Conservation (phyloP, 1,284 basidiomycete genomes). For the Trametes hirsuta region DNA sequence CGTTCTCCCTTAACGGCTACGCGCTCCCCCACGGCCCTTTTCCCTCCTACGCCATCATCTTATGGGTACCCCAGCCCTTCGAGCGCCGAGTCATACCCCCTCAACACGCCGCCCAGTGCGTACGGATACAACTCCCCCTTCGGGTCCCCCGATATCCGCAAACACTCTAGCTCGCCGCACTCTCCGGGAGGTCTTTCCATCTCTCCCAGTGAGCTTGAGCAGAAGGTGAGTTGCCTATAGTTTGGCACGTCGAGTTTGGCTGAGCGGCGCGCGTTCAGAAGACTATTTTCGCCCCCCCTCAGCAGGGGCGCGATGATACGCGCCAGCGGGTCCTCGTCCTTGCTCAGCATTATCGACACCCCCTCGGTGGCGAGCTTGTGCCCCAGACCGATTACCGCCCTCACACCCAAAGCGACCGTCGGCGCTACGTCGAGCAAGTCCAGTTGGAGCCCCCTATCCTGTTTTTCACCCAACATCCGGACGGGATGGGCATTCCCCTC, state of each 20-base stretch:
- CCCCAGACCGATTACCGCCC: conserved; percentile 73
- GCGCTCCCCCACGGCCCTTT: conserved; percentile 11
- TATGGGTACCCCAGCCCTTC: conserved; percentile 15
- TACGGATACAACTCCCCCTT: background rate
- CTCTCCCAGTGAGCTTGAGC: conserved; percentile 2
- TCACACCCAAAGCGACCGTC: conserved; percentile 71
- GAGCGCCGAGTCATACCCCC: conserved; percentile 16
- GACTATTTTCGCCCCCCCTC: background rate
- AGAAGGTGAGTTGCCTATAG: background rate
- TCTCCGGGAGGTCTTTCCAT: conserved; percentile 1
- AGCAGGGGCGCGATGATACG: background rate
- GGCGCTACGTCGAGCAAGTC: conserved; percentile 73
- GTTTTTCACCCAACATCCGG: conserved; percentile 55
- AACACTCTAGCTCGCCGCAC: conserved; percentile 12
- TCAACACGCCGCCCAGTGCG: conserved; percentile 13
- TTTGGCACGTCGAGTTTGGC: background rate
- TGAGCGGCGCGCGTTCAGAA: background rate
- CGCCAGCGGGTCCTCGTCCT: conserved; percentile 25
- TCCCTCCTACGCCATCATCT: conserved; percentile 1
- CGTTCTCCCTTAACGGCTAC: conserved; percentile 1
- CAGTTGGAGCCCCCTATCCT: conserved; percentile 62
- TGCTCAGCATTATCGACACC: conserved; percentile 16
- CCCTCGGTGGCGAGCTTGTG: conserved; percentile 36
- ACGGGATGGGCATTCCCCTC: conserved; percentile 60
- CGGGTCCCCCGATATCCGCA: conserved; percentile 13